phyloP scores from a whole-genome alignment of 2,329 filamentous ascomycete species.

The Ceratocystis lukuohia region DNA sequence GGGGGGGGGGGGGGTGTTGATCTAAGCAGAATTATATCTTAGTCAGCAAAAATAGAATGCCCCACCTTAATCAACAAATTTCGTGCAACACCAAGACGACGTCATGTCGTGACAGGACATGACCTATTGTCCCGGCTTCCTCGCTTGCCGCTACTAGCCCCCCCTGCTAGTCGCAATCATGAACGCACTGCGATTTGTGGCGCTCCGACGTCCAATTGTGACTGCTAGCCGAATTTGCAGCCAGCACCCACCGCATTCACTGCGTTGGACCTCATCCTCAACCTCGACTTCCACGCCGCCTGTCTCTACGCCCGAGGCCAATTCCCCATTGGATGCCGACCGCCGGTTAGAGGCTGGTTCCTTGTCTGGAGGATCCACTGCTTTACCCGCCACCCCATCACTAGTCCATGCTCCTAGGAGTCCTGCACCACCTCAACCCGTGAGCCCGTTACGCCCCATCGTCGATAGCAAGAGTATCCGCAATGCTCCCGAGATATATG shows the following conservation, averaged over 20 bases:
- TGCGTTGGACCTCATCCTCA: neutral
- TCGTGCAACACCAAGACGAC: neutral
- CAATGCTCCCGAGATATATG: slow-evolving; percentile 65
- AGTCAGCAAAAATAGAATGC: neutral
- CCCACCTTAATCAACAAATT: neutral
- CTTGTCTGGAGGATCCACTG: neutral
- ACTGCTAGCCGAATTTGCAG: neutral
- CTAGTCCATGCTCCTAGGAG: slow-evolving; percentile 3
- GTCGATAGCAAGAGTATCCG: slow-evolving; percentile 86
- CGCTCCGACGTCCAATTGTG: neutral
- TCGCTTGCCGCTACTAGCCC: neutral
- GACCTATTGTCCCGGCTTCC: neutral
- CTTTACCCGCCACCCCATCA: neutral
- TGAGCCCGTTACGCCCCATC: slow-evolving; percentile 60
- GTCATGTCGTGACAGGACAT: neutral
- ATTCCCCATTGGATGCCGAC: neutral
- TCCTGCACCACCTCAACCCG: slow-evolving; percentile 18
- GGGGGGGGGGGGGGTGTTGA: neutral
- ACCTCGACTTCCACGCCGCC: neutral
- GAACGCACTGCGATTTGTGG: neutral
- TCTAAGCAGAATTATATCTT: no score
- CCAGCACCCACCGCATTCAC: neutral
- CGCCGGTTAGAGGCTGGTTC: no score
- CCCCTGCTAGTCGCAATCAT: neutral
- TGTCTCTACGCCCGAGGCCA: neutral